Conservation (phyloP, 768 basidiomycete species). For the Russula vinacea region DNA sequence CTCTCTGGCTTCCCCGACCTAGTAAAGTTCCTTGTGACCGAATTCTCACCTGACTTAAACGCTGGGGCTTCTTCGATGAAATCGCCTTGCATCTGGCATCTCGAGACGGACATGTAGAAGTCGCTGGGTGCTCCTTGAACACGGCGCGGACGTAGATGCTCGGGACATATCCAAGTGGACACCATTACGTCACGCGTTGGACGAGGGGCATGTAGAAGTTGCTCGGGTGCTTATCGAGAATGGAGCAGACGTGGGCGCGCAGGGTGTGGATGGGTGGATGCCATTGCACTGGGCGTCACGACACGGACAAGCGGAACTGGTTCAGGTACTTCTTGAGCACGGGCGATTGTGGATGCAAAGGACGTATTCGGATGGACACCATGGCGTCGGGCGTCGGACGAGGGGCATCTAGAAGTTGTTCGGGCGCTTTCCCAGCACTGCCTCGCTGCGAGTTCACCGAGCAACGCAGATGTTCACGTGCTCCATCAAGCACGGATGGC, state of each 20-base stretch:
- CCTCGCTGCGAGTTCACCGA: no score
- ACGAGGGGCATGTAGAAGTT: neutral
- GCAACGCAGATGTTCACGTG: no score
- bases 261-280: neutral
- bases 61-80: no score
- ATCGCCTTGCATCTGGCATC: neutral
- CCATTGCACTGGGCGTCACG: neutral
- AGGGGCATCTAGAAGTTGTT: no score
- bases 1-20: neutral
- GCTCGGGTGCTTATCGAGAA: neutral
- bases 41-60: no score
- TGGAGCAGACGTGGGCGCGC: neutral
- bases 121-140: neutral
- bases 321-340: neutral
- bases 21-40: no score
- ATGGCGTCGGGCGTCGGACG: no score
- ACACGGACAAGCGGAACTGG: neutral
- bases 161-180: neutral
- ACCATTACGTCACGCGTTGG: neutral
- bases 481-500: no score
- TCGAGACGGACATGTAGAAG: neutral
- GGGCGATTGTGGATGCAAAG: neutral
- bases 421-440: no score
- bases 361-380: neutral
- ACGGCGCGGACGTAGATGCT: neutral